These are phyloP conservation scores for Paxillus rubicundulus DNA, from an alignment of 768 basidiomycete genomes.

Conservation along the genomic window DNA sequence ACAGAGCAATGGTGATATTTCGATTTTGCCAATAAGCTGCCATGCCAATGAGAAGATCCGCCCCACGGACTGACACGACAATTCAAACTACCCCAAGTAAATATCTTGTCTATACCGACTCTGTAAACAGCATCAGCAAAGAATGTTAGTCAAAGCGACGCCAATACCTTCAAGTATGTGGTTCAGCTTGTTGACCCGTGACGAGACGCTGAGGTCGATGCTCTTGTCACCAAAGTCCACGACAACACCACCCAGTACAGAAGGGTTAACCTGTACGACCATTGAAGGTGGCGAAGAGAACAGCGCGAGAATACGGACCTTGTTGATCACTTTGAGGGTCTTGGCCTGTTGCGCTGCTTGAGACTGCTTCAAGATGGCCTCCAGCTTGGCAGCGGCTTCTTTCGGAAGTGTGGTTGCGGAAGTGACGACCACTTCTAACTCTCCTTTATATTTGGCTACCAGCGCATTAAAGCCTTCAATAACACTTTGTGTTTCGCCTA, in stretches of 20 bases:
- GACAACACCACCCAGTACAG: slow-evolving; percentile 87
- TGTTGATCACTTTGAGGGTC: slow-evolving; percentile 85
- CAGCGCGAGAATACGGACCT: slow-evolving; percentile 48
- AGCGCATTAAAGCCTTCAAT: slow-evolving; percentile 91
- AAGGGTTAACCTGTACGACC: slow-evolving; percentile 73
- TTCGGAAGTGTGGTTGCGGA: slow-evolving; percentile 79
- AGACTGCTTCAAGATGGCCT: slow-evolving; percentile 81
- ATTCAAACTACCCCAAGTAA: not conserved
- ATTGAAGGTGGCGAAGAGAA: slow-evolving; percentile 1
- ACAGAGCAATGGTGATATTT: not conserved
- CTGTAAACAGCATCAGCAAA: slow-evolving; percentile 18
- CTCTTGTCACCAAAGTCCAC: slow-evolving; percentile 99
- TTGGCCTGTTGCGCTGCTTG: slow-evolving; percentile 86
- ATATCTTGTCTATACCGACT: slow-evolving; percentile 21
- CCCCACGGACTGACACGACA: not conserved
- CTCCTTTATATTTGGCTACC: slow-evolving; percentile 86
- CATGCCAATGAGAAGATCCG: not conserved
- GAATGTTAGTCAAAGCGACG: not conserved
- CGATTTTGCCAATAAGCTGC: not conserved
- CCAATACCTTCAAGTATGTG: slow-evolving; percentile 75
- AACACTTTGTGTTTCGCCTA: slow-evolving; percentile 80
- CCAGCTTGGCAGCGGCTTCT: slow-evolving; percentile 74
- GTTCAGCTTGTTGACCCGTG: slow-evolving; percentile 94
- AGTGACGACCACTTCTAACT: slow-evolving; percentile 89
- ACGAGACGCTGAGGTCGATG: slow-evolving; percentile 92